phyloP scores from a whole-genome alignment of 352 stramenopile species.

The Phytophthora colocasiae region DNA sequence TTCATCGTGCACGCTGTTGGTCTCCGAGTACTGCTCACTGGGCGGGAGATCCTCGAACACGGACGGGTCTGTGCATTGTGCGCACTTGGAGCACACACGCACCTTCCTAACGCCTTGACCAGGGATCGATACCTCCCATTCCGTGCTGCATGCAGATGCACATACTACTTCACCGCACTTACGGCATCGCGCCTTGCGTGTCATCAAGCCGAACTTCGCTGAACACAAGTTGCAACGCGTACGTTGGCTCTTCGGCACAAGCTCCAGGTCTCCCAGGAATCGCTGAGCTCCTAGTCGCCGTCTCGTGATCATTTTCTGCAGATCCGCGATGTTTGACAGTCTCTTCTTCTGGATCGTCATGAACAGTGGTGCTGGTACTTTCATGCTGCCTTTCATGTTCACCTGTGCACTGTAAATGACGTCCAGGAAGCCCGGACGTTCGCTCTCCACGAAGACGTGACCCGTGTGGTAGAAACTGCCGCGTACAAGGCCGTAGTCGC shows the following conservation, averaged over 20 bases:
- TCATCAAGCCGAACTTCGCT: slow-evolving; percentile 66
- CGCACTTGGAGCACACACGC: slow-evolving; percentile 67
- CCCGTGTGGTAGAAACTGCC: slow-evolving; percentile 77
- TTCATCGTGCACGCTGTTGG: slow-evolving; percentile 39
- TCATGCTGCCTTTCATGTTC: slow-evolving; percentile 68
- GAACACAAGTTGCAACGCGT: slow-evolving; percentile 67
- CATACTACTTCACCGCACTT: slow-evolving; percentile 84
- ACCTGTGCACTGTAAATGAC: slow-evolving; percentile 71
- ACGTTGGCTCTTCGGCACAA: slow-evolving; percentile 65
- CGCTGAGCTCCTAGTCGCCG: slow-evolving; percentile 53
- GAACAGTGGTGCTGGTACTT: slow-evolving; percentile 52
- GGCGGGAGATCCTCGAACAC: slow-evolving; percentile 36
- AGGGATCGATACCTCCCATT: slow-evolving; percentile 59
- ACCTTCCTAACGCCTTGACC: slow-evolving; percentile 57
- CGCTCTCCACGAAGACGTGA: slow-evolving; percentile 77
- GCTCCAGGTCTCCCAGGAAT: slow-evolving; percentile 74
- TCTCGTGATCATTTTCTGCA: slow-evolving; percentile 60
- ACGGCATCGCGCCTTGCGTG: slow-evolving; percentile 68
- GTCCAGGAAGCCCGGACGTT: slow-evolving; percentile 63
- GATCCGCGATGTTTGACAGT: slow-evolving; percentile 49
- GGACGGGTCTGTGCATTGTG: slow-evolving; percentile 37
- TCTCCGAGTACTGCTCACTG: slow-evolving; percentile 42
- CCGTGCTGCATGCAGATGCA: slow-evolving; percentile 55
- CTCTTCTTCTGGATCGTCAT: slow-evolving; percentile 66
- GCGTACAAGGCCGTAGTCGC: slow-evolving; percentile 57